Evolutionary conservation across 331 rosid genomes (phyloP), one percentile per base, ranked within the genome.

Genomic region (Quercus phellos): DNA sequence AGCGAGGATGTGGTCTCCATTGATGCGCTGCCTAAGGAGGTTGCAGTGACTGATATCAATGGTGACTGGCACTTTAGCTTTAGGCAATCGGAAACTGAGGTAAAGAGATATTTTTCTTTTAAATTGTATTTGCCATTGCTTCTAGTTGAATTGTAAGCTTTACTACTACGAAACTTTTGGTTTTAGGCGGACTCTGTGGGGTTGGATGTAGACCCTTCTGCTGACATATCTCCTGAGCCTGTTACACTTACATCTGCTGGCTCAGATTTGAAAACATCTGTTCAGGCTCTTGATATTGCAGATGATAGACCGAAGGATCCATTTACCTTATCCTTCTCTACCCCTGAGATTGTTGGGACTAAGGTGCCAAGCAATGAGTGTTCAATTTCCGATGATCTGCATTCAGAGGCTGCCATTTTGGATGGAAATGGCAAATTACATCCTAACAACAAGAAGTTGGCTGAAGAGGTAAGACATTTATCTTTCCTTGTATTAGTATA

Each of bases 381-480:
- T 38, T 38, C 46, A 38, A 38, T 38, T 2, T 38, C 46, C 0
- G 85, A 78, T 66, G 64, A 27, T 70, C 71, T 54, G 29, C 78
- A 68, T 56, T 56, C 76, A 55, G 67, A 53, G 1, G 27, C 35
- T 21, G 19, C 77, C 1, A 68, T 19, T 4, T 76, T 84, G 72
- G 84, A 76, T 19, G 69, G 67, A 59, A 80, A 59, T 77, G 10
- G 78, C 46, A 55, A 50, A 74, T 71, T 72, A 69, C 51, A 58
- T 76, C 24, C 77, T 12, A 50, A 34, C 46, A 30, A 66, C 72
- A 11, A 66, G 38, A 73, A 76, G 70, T 22, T 77, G 74, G 70
- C 76, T 7, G 13, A n/a, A 68, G 82, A 70, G 89, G 86, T 82
- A 24, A 72, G 70, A 76, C 63, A 38, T 55, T 5, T 68, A 56